Evolutionary conservation across 495 filamentous ascomycete species (phyloP), one percentile per base, ranked within the genome.

Genomic region (Tuber aestivum): DNA sequence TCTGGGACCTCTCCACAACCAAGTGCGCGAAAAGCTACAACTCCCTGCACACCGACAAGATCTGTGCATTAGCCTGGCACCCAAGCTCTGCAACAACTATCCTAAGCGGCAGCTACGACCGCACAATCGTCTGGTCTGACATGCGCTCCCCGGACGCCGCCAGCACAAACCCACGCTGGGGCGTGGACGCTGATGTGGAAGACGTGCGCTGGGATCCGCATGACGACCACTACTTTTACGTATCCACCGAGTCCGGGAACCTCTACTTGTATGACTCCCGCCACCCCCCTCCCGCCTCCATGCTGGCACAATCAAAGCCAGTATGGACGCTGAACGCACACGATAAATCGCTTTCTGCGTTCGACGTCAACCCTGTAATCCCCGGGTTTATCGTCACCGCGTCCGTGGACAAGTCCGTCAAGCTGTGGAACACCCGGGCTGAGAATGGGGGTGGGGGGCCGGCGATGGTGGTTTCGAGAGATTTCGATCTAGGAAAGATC

Each of bases 321-420:
- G 89, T 95, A 20, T 99, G 96, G 96, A 91, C 90, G 21, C 86
- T 99, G 40, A 96, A 98, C 85, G 95, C 95, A 5, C 95, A 99
- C 85, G 94, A 97, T 82, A 90, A 94, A 79, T 92, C 93, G 7
- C 87, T 97, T n/a, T 96, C 94, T 6, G 89, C 93, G n/a, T 97
- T 99, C 82, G 95, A 97, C 83, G 89, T 97, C 84, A 97, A 97
- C 85, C 87, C 91, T 1, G 84, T 89, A 50, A 92, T 99, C 74
- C 95, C 95, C 2, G 95, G 95, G 14, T 97, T 93, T 87, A 86
- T 99, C 80, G 96, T 89, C 6, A 97, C 95, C 12, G 95, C 93
- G 1, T 97, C 94, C 2, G 92, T 91, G 20, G 95, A 98, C 85
- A 95, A 93, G 87, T 90, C 91, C 37, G 93, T 98, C 69, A 99